A percentile compares a stretch with the other conserved stretches of the same genome.
phyloP scores from a whole-genome alignment of 1,139 yeast species.

The Pichia sp. region DNA sequence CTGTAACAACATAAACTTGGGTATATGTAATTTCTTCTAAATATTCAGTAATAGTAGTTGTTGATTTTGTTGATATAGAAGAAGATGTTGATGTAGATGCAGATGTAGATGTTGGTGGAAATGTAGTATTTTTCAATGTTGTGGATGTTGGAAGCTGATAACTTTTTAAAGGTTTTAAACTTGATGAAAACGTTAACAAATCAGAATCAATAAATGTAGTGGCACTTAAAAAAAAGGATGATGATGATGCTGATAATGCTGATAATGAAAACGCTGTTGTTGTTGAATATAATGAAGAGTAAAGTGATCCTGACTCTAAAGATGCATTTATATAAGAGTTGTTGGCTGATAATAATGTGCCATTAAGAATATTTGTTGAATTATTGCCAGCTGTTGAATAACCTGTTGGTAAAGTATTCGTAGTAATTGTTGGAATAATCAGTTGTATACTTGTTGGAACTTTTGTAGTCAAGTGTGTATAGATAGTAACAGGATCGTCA shows the following conservation, averaged over 20 bases:
- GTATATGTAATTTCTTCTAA: slow-evolving; percentile 28
- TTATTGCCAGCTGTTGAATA: neutral
- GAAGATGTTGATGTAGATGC: neutral
- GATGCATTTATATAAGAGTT: neutral
- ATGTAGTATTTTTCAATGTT: neutral
- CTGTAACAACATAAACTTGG: slow-evolving; percentile 39
- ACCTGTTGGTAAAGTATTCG: slow-evolving; percentile 6
- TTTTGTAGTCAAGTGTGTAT: neutral
- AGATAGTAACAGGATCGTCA: neutral
- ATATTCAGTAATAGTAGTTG: slow-evolving; percentile 14
- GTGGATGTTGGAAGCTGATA: neutral
- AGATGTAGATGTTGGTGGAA: neutral
- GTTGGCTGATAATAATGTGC: neutral
- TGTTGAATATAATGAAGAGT: neutral
- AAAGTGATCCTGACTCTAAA: neutral
- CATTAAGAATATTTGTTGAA: neutral
- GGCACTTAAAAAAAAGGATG: neutral
- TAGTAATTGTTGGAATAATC: slow-evolving; percentile 10
- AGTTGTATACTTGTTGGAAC: neutral
- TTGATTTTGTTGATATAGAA: slow-evolving; percentile 1
- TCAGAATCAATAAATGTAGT: neutral
- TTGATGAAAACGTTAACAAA: neutral
- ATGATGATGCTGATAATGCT: neutral
- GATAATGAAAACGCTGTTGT: neutral
- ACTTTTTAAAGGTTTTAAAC: neutral